Evolutionary conservation across 176 grass and related monocot genomes (phyloP).

Genomic region (Typha latifolia): DNA sequence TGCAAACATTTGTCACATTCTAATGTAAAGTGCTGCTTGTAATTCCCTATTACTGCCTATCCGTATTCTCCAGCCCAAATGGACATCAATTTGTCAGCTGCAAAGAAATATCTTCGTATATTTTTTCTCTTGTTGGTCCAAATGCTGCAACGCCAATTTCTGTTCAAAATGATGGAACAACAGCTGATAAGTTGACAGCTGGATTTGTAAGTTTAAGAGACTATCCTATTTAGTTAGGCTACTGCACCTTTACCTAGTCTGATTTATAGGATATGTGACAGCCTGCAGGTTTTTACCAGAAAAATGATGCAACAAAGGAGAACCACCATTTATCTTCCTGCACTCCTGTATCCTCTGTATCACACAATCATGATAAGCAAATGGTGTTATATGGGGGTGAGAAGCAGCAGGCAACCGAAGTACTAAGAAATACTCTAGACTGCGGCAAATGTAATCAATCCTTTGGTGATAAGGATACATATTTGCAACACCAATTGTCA

Average conservation of each 20-base stretch:
- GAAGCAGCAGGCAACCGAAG: constrained; percentile 17
- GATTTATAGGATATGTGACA: constrained; percentile 24
- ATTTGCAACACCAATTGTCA: constrained; percentile 48
- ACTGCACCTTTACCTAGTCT: constrained; percentile 10
- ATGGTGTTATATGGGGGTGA: constrained; percentile 18
- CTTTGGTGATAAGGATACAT: constrained; percentile 40
- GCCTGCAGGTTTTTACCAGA: constrained; percentile 35
- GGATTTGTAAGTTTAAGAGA: constrained; percentile 48
- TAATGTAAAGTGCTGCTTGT: constrained; percentile 3
- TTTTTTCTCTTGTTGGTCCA: constrained; percentile 84
- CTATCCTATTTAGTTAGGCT: constrained; percentile 24
- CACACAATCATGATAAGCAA: constrained; percentile 27
- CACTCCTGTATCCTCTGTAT: constrained; percentile 21
- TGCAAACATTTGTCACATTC: neutral
- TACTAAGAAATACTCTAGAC: constrained; percentile 16
- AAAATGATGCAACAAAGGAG: constrained; percentile 23
- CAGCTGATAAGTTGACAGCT: constrained; percentile 26
- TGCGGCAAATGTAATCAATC: constrained; percentile 52
- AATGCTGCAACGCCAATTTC: constrained; percentile 14
- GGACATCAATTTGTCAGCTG: constrained; percentile 66
- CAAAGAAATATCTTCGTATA: constrained; percentile 75
- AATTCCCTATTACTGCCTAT: constrained; percentile 12
- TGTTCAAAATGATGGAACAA: constrained; percentile 29
- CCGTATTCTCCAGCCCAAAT: constrained; percentile 59
- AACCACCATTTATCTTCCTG: constrained; percentile 20